Evolutionary conservation across 2,329 filamentous ascomycete species (phyloP).

Genomic region (Microsporum canis): DNA sequence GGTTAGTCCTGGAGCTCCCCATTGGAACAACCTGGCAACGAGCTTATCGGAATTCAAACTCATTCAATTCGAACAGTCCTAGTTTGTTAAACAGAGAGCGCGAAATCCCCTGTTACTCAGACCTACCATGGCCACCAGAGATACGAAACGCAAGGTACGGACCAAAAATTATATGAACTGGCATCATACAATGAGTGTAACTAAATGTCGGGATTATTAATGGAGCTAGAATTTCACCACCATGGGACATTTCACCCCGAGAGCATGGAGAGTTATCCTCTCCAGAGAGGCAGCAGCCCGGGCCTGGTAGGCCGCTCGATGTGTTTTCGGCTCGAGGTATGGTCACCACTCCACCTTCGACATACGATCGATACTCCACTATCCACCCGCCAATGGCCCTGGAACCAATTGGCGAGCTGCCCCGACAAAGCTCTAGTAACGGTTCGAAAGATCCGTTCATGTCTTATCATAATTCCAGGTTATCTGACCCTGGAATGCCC

Average conservation of each 20-base stretch:
- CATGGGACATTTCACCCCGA: conserved; percentile 9
- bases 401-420: conserved; percentile 23
- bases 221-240: conserved; percentile 9
- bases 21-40: background rate
- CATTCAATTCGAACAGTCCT: conserved; percentile 3
- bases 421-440: conserved; percentile 23
- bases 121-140: conserved; percentile 2
- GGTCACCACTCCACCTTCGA: conserved; percentile 20
- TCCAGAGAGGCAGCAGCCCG: conserved; percentile 16
- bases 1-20: conserved; percentile 9
- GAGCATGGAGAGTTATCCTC: conserved; percentile 11
- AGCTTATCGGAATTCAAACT: background rate
- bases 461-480: conserved; percentile 22
- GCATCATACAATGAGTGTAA: background rate
- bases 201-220: conserved; percentile 6
- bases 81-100: conserved; percentile 4
- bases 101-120: background rate
- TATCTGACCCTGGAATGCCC: conserved; percentile 24
- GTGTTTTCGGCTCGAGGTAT: conserved; percentile 19
- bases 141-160: conserved; percentile 4
- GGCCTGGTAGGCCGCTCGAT: conserved; percentile 24
- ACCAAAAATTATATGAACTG: background rate
- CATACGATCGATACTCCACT: conserved; percentile 22
- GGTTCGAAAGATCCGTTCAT: conserved; percentile 26
- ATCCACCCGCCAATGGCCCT: conserved; percentile 22